These are phyloP conservation scores for Spathaspora sp. DNA, from an alignment of 805 yeast genomes.

Conservation along the genomic window DNA sequence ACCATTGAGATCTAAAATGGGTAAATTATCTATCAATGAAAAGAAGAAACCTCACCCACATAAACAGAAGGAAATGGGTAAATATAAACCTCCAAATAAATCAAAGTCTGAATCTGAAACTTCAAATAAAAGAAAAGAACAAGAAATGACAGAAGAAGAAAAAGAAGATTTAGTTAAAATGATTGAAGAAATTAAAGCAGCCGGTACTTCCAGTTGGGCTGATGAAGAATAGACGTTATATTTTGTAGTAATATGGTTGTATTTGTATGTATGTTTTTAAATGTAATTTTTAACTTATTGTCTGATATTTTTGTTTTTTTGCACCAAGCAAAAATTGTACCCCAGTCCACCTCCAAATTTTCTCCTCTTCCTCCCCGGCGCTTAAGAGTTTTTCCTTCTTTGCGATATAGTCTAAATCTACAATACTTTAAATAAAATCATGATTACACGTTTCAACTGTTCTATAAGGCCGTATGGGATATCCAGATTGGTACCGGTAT, in stretches of 20 bases:
- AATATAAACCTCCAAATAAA: background rate
- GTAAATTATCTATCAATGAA: background rate
- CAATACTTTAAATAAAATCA: background rate
- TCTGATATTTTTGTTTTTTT: too few relatives aligned
- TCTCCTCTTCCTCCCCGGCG: too few relatives aligned
- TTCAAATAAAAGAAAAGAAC: background rate
- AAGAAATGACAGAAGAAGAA: constrained; percentile 4
- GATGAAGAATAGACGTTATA: constrained; percentile 2
- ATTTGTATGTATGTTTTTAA: background rate
- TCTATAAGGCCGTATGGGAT: background rate
- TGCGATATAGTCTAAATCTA: background rate
- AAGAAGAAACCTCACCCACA: constrained; percentile 1
- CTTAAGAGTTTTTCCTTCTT: background rate
- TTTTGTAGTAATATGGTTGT: background rate
- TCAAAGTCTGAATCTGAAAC: background rate
- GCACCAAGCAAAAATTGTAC: background rate
- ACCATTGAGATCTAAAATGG: background rate
- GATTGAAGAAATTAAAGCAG: constrained; percentile 3
- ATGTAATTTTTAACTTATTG: too few relatives aligned
- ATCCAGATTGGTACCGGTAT: background rate
- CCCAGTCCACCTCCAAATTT: background rate
- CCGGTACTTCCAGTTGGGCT: constrained; percentile 7
- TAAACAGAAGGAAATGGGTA: background rate
- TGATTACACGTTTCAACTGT: background rate
- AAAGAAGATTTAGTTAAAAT: constrained; percentile 4